phyloP scores from a whole-genome alignment of 1,139 yeast genomes.

The Pichia sp. region DNA sequence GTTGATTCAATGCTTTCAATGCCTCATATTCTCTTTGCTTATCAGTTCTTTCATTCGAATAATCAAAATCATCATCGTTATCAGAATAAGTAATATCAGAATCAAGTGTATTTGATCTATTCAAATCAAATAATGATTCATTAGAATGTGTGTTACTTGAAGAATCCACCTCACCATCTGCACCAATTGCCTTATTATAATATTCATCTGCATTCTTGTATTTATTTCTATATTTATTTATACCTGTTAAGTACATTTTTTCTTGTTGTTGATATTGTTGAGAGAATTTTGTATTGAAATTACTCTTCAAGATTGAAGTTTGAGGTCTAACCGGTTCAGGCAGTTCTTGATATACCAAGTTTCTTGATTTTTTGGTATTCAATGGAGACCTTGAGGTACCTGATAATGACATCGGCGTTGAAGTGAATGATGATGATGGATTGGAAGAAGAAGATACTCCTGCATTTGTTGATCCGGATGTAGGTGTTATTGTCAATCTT shows the following conservation, averaged over 20 bases:
- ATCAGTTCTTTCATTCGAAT: conserved; percentile 13
- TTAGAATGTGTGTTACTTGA: conserved; percentile 19
- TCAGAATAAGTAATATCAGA: conserved; percentile 13
- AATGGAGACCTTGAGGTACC: conserved; percentile 11
- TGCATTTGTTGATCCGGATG: background rate
- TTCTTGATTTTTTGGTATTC: conserved; percentile 7
- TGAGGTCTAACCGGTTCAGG: conserved; percentile 24
- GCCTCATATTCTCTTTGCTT: conserved; percentile 25
- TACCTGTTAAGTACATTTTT: conserved; percentile 38
- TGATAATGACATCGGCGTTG: background rate
- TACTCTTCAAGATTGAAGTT: conserved; percentile 26
- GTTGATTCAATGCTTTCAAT: conserved; percentile 25
- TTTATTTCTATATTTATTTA: conserved; percentile 25
- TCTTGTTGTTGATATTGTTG: conserved; percentile 50
- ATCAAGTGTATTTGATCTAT: conserved; percentile 15
- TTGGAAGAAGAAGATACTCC: conserved; percentile 1
- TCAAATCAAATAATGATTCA: conserved; percentile 22
- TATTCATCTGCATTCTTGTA: conserved; percentile 40
- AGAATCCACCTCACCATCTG: conserved; percentile 32
- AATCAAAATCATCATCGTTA: conserved; percentile 10
- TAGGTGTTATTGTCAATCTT: conserved; percentile 1
- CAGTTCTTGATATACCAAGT: conserved; percentile 7
- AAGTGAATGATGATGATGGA: background rate
- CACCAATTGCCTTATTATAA: conserved; percentile 42
- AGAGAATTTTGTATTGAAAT: conserved; percentile 28